Conservation (phyloP, 805 yeast genomes). For the Sugiyamaella marilandica region DNA sequence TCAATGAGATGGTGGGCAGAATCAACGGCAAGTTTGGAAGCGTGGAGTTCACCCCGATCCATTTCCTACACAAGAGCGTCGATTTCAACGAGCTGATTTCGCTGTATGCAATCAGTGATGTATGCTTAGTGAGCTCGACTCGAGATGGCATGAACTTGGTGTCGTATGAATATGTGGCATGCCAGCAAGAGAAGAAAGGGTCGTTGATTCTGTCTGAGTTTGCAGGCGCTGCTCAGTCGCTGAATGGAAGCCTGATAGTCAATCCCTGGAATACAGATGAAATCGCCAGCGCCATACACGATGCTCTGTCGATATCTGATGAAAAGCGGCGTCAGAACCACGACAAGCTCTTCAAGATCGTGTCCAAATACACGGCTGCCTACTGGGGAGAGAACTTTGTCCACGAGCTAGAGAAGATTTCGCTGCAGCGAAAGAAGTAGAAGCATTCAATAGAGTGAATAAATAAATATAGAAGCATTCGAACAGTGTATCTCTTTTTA, state of each 20-base stretch:
- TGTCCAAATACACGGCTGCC: slow-evolving; percentile 88
- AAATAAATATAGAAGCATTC: neutral
- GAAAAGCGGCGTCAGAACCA: slow-evolving; percentile 79
- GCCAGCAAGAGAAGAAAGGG: slow-evolving; percentile 84
- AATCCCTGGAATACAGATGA: slow-evolving; percentile 99
- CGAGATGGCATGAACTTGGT: slow-evolving; percentile 99
- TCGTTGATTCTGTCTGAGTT: slow-evolving; percentile 86
- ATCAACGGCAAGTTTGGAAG: slow-evolving; percentile 96
- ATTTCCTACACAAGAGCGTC: slow-evolving; percentile 88
- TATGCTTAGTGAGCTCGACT: slow-evolving; percentile 87
- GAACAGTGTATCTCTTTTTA: no score
- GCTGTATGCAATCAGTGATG: slow-evolving; percentile 79
- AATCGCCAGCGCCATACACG: slow-evolving; percentile 76
- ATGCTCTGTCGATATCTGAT: slow-evolving; percentile 76
- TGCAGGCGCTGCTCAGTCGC: slow-evolving; percentile 98
- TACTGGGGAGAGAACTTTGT: slow-evolving; percentile 98
- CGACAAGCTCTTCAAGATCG: slow-evolving; percentile 77
- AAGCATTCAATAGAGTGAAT: neutral
- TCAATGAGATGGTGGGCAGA: slow-evolving; percentile 93
- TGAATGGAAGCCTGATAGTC: slow-evolving; percentile 89
- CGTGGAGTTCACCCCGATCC: slow-evolving; percentile 95
- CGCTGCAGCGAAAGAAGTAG: neutral
- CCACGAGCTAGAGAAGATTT: slow-evolving; percentile 52
- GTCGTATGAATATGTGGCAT: slow-evolving; percentile 92
- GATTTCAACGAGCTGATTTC: slow-evolving; percentile 90